Evolutionary conservation across 768 basidiomycete species (phyloP), one percentile per base, ranked within the genome.

Genomic region (Russula sp.): DNA sequence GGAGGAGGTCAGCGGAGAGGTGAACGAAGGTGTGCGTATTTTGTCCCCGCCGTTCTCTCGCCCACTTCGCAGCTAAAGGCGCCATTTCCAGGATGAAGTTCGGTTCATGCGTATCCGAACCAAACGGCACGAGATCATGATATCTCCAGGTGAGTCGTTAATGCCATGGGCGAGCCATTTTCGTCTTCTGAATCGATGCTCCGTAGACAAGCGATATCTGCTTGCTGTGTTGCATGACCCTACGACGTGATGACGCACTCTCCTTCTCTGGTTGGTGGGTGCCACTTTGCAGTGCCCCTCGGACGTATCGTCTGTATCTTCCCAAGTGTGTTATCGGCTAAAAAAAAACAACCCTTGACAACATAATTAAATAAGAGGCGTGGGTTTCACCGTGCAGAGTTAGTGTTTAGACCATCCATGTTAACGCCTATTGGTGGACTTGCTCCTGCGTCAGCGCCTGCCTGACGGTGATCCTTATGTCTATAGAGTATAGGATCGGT

Each of bases 21-120:
- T 84, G 40, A 79, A 80, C 61, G 86, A 86, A 54, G 76, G 75
- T 64, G 87, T 88, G 68, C 57, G 85, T 80, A 14, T n/a, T 52
- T 2, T 48, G 7, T 20, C 44, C 44, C 22, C 10, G 10, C n/a
- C 53, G 54, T 59, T 59, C 20, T 40, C 53, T 46, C 36, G 34
- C 22, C 11, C 5, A 20, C 58, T 36, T 56, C 24, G 4, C 32
- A 28, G 30, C 62, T 52, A 56, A 56, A 62, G 38, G 48, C 46
- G 49, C 24, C 28, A 49, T 49, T 3, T 48, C 46, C 68, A 95
- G 92, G 94, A 95, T 72, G 88, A 92, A 28, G 80, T 96, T 51
- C 83, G 85, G 64, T 92, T 96, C 71, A 86, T 97, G 84, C 79
- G 94, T 63, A 93, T 96, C 76, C 84, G 94, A 55, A 96, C 94